Evolutionary conservation across 2,329 filamentous ascomycete species (phyloP), one percentile per base, ranked within the genome.

Genomic region (Penicillium digitatum): DNA sequence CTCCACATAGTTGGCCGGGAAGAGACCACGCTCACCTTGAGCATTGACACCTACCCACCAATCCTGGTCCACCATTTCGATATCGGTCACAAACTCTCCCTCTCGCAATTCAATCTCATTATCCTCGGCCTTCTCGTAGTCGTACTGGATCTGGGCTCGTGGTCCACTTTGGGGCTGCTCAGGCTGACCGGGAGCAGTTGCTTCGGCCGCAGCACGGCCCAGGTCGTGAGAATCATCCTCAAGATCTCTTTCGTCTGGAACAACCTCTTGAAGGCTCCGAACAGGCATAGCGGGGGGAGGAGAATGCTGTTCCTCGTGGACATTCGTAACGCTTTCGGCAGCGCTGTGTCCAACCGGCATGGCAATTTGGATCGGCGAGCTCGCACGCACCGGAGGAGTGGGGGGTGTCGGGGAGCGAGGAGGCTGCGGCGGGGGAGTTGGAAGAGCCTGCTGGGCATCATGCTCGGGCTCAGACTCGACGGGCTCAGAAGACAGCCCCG

Each of bases 1-100:
- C 72, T 96, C 91, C 50, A 99, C 93, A 63, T 99, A 99, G 79
- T 96, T 97, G 77, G 90, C 94, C 5, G 94, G 94, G 81, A 99
- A 97, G 34, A 99, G 80, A 45, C 94, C 94, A 55, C 81, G 87
- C 73, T 96, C 90, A 65, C 94, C 94, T 58, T 80, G 81, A 22
- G 82, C 78, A 77, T 97, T 99, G 62, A 88, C 89, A 40, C 95
- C 94, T 83, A 96, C 88, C 94, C 94, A 99, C 94, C 94, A 99
- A 71, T 99, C 93, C 48, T 95, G 88, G 65, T 97, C 94, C 2
- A 99, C 90, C 89, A 95, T 95, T 60, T 97, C 90, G 66, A 99
- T 96, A 70, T 96, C 87, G 24, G 83, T 91, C 35, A 99, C 87
- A 61, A 87, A 84, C 66, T 96, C 89, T 59, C 92, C 92, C 75